Base-by-base conservation (phyloP, 208 protist species). In the Leishmania lainsoni region DNA sequence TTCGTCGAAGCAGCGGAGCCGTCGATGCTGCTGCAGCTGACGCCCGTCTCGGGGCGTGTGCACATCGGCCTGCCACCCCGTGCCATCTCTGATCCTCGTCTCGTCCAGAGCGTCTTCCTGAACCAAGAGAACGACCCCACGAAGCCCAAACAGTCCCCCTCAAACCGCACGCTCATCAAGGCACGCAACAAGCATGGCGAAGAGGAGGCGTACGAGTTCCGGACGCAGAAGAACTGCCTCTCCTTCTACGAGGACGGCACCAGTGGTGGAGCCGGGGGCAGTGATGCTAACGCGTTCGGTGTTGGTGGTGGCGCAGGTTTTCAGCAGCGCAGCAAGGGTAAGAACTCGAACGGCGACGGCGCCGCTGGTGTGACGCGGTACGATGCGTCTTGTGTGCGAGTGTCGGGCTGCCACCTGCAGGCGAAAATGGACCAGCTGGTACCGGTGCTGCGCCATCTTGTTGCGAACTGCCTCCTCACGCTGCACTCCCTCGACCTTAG, bases 141-240 rank as follows among this genome's bases (percentile, higher is more conserved):
- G 32, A 83, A 87, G 56, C 26, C 72, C 2, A 32, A 51, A 0
- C 8, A 35, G 26, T 45, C 78, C 39, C 80, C 68, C 48, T 76
- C 81, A 5, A 80, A 73, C 35, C 91, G 92, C 32, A 90, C 90
- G 54, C 85, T 97, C 66, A 92, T 97, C 81, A 96, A 95, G 83
- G 94, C 94, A 17, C 89, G 90, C 69, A 97, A 97, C 83, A 96
- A 96, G 84, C 69, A 85, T 17, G 94, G 94, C 17, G 94, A 97
- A 73, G 94, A 97, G 86, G 91, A 97, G 85, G 94, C 92, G 35
- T 97, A 97, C 83, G 94, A 97, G 85, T 94, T 97, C 84, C 86
- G 91, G 26, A 84, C 78, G 48, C 63, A 84, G 16, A 81, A 80
- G 51, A 73, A 90, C 26, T 85, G 91, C 32, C 90, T 87, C 66